Percentiles rank a stretch among this genome's conserved stretches.
These are phyloP conservation scores for Aspergillus pseudoviridinutans DNA, from an alignment of 2,329 filamentous ascomycete species.

Conservation along the genomic window DNA sequence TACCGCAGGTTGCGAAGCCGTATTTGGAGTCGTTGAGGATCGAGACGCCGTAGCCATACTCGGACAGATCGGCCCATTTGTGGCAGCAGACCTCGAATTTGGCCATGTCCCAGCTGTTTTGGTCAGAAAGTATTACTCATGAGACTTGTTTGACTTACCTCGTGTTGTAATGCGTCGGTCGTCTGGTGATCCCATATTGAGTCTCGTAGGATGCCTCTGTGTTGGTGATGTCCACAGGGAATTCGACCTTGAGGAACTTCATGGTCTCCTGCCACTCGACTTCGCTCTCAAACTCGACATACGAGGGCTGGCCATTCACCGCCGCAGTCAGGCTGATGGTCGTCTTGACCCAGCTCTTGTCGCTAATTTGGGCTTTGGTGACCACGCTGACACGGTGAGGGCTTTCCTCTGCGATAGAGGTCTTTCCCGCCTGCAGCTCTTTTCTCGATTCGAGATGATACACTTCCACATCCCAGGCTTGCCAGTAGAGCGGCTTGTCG, in stretches of 20 bases:
- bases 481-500: slow-evolving; percentile 96
- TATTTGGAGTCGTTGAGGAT: slow-evolving; percentile 96
- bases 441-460: slow-evolving; percentile 85
- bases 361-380: slow-evolving; percentile 82
- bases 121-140: slow-evolving; percentile 17
- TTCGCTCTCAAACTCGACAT: slow-evolving; percentile 74
- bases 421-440: slow-evolving; percentile 66
- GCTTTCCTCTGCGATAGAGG: slow-evolving; percentile 66
- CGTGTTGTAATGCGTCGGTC: slow-evolving; percentile 97
- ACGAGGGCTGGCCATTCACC: slow-evolving; percentile 60
- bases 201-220: slow-evolving; percentile 94
- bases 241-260: slow-evolving; percentile 98
- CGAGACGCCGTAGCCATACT: slow-evolving; percentile 83
- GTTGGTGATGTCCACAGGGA: slow-evolving; percentile 86
- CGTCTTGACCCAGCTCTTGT: slow-evolving; percentile 79
- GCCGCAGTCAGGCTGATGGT: slow-evolving; percentile 75
- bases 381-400: slow-evolving; percentile 75
- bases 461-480: slow-evolving; percentile 97
- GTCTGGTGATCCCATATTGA: slow-evolving; percentile 81
- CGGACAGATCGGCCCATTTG: slow-evolving; percentile 87
- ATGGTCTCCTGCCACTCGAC: slow-evolving; percentile 97
- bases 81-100: slow-evolving; percentile 97
- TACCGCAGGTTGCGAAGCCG: slow-evolving; percentile 86
- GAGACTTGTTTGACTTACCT: slow-evolving; percentile 46
- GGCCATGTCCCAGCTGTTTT: slow-evolving; percentile 79